A percentile compares a stretch with the other conserved stretches of the same genome.
phyloP scores from a whole-genome alignment of 139 green algal species.

The Limnomonas spitsbergensis region DNA sequence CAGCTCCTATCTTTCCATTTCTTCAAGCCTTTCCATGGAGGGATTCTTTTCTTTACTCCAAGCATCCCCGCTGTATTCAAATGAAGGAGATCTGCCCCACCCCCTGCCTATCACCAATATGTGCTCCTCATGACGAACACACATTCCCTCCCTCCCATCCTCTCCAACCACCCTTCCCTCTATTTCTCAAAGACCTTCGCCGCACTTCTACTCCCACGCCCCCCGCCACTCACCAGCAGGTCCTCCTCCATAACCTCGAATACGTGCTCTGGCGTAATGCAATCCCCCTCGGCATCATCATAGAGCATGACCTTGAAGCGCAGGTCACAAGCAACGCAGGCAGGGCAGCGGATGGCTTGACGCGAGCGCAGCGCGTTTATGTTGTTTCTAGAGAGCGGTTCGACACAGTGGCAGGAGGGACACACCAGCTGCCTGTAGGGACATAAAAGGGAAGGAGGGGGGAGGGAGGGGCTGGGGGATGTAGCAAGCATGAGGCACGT shows the following conservation, averaged over 20 bases:
- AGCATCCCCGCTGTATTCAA: too few relatives aligned
- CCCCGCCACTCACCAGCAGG: slow-evolving; percentile 39
- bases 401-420: slow-evolving; percentile 49
- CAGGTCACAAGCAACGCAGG: slow-evolving; percentile 46
- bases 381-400: slow-evolving; percentile 36
- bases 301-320: slow-evolving; percentile 88
- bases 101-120: too few relatives aligned
- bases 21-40: too few relatives aligned
- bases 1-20: too few relatives aligned
- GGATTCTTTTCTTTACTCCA: too few relatives aligned
- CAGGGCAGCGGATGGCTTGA: slow-evolving; percentile 41
- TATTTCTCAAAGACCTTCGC: background rate
- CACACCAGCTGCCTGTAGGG: slow-evolving; percentile 60
- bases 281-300: slow-evolving; percentile 76
- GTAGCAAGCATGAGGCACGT: too few relatives aligned
- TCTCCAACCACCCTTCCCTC: too few relatives aligned
- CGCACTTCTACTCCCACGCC: slow-evolving; percentile 1
- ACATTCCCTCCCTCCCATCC: too few relatives aligned
- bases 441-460: background rate
- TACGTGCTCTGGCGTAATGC: slow-evolving; percentile 82
- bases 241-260: slow-evolving; percentile 84
- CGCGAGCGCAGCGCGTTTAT: slow-evolving; percentile 42
- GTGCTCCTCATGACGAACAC: too few relatives aligned
- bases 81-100: too few relatives aligned
- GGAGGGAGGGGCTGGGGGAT: background rate